Conservation (phyloP, 2,329 filamentous ascomycete genomes). For the Tolypocladium ophioglossoides region DNA sequence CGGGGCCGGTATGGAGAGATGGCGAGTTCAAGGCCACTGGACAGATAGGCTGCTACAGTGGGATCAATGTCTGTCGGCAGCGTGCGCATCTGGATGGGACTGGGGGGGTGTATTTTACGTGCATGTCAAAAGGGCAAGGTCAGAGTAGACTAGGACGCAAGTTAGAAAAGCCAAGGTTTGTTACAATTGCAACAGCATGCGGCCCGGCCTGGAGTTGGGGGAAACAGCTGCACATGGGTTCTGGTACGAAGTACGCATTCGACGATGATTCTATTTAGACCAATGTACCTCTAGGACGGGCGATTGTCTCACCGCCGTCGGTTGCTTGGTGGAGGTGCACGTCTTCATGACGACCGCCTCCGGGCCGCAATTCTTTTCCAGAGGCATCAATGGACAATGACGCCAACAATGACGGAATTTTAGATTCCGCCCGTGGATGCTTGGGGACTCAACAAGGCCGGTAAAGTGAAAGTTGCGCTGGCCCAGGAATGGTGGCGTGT, state of each 20-base stretch:
- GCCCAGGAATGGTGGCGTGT: no score
- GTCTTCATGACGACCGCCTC: not conserved
- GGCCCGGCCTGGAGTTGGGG: not conserved
- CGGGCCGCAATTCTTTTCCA: no score
- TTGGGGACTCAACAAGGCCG: not conserved
- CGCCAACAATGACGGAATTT: no score
- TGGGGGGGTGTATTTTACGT: not conserved
- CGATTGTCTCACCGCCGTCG: not conserved
- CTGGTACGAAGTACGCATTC: not conserved
- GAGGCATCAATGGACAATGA: no score
- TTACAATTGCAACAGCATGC: not conserved
- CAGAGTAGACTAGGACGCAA: not conserved
- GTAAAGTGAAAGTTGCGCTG: no score
- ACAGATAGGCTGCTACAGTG: constrained; percentile 9
- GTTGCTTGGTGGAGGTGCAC: not conserved
- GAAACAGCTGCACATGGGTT: not conserved
- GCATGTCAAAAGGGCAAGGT: not conserved
- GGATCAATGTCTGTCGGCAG: not conserved
- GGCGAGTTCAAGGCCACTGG: constrained; percentile 39
- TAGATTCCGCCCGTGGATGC: not conserved
- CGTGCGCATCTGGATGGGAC: not conserved
- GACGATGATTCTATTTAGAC: not conserved
- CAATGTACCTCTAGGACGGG: not conserved
- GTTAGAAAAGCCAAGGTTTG: not conserved
- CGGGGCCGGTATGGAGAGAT: constrained; percentile 94